Conservation (phyloP, 2,329 filamentous ascomycete species). For the Rhynchosporium secalis region DNA sequence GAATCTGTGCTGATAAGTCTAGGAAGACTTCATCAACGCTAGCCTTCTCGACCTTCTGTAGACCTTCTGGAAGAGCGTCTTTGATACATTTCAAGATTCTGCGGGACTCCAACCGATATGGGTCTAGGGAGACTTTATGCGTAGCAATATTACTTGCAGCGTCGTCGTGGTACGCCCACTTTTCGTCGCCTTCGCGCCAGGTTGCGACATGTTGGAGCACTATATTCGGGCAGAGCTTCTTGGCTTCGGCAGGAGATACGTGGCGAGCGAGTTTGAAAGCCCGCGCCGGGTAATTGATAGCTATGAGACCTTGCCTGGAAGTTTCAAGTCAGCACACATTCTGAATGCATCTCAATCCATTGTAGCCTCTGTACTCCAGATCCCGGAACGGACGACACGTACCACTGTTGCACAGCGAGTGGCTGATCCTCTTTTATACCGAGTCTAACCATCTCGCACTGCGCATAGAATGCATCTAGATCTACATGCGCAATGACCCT, state of each 20-base stretch:
- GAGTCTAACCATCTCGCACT: slow-evolving; percentile 91
- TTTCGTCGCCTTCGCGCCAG: slow-evolving; percentile 87
- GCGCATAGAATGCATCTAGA: slow-evolving; percentile 95
- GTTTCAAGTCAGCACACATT: background rate
- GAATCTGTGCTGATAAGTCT: slow-evolving; percentile 83
- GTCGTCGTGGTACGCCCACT: slow-evolving; percentile 88
- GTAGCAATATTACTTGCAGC: slow-evolving; percentile 76
- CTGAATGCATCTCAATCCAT: background rate
- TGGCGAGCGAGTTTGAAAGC: slow-evolving; percentile 77
- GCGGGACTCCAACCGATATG: slow-evolving; percentile 82
- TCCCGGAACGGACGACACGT: slow-evolving; percentile 24
- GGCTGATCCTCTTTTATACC: slow-evolving; percentile 73
- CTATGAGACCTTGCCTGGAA: slow-evolving; percentile 81
- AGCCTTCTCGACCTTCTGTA: slow-evolving; percentile 85
- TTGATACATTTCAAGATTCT: slow-evolving; percentile 80
- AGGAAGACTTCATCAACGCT: slow-evolving; percentile 95
- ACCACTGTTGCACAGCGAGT: slow-evolving; percentile 93
- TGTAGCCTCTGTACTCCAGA: background rate
- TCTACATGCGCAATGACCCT: slow-evolving; percentile 90
- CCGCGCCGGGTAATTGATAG: slow-evolving; percentile 91
- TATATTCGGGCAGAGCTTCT: slow-evolving; percentile 80
- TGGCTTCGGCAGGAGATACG: slow-evolving; percentile 77
- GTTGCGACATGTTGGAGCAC: slow-evolving; percentile 92
- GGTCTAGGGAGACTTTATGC: slow-evolving; percentile 92
- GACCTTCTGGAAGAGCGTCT: slow-evolving; percentile 62